Evolutionary conservation across 2,329 filamentous ascomycete species (phyloP), one percentile per base, ranked within the genome.

Genomic region (Cercospora sp.): DNA sequence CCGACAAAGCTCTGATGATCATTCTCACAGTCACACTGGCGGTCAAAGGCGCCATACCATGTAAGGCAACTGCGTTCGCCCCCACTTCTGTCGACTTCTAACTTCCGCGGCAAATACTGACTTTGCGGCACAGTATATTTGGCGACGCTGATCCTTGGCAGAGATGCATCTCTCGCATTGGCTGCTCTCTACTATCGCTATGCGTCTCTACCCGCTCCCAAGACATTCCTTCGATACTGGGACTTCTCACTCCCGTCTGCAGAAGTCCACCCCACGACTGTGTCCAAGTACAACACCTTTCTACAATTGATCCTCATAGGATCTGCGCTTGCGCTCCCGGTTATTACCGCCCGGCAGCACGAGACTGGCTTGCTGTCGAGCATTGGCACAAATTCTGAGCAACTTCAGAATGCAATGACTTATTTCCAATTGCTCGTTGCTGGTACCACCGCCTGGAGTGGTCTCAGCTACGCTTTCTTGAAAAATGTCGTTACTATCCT

Each of bases 1-100:
- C 95, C 3, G 95, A 99, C 81, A 99, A 99, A 82, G 87, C 89
- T 8, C 86, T 99, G 71, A 98, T 99, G 95, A 97, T 94, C 0
- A 89, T 97, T 67, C 81, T 97, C 74, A 96, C 94, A 0, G 89
- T 94, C 12, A 93, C 91, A 72, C 82, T 98, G 55, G 93, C 94
- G 3, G 84, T 91, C 70, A 93, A 97, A 74, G 93, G 93, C 3
- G 87, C 89, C 13, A 84, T 99, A 61, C 93, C 94, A 67, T 82
- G 91, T 93, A 83, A 73, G 88, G 67, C 36, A 68, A 69, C 31
- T 60, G 70, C 70, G 64, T 61, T 42, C 45, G 45, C 20, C 60
- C 64, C 64, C 60, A 55, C 48, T n/a, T 63, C 18, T 64, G 53
- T 42, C 33, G 23, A 63, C 45, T 57, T 66, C 36, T 66, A 42